Evolutionary conservation across 2,329 filamentous ascomycete species (phyloP).

Genomic region (Aspergillus cejpii): DNA sequence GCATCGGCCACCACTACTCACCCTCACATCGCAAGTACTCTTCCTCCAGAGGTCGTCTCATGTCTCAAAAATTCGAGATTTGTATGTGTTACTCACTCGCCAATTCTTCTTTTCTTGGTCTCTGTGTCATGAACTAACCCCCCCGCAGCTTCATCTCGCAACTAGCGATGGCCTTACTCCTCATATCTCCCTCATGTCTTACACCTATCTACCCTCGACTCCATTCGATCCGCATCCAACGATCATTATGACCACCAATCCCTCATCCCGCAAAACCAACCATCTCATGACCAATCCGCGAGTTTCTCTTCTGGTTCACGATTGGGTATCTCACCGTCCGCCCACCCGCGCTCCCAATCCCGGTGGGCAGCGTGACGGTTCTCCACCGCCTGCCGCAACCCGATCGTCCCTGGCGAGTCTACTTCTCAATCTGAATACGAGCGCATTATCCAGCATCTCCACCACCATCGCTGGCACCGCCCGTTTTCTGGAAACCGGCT

Average conservation of each 20-base stretch:
- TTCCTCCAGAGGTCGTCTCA: slow-evolving; percentile 79
- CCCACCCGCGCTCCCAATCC: slow-evolving; percentile 57
- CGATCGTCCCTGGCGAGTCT: slow-evolving; percentile 73
- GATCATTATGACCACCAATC: slow-evolving; percentile 88
- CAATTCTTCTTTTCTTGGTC: slow-evolving; percentile 7
- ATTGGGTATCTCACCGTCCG: slow-evolving; percentile 92
- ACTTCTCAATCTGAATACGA: slow-evolving; percentile 84
- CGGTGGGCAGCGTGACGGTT: slow-evolving; percentile 53
- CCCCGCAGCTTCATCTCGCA: slow-evolving; percentile 76
- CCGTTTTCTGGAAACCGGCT: slow-evolving; percentile 62
- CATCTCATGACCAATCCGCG: slow-evolving; percentile 79
- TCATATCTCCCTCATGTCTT: slow-evolving; percentile 97
- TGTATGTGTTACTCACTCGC: slow-evolving; percentile 48
- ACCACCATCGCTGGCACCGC: slow-evolving; percentile 92
- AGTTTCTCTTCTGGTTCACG: slow-evolving; percentile 91
- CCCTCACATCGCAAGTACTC: slow-evolving; percentile 59
- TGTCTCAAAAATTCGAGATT: slow-evolving; percentile 94
- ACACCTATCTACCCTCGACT: slow-evolving; percentile 84
- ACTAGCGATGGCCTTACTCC: slow-evolving; percentile 78
- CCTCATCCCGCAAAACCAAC: slow-evolving; percentile 61
- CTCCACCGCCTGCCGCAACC: slow-evolving; percentile 55
- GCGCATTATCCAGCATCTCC: slow-evolving; percentile 77
- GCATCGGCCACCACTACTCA: slow-evolving; percentile 67
- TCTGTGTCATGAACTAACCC: slow-evolving; percentile 5
- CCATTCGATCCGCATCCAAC: slow-evolving; percentile 64